Evolutionary conservation across 345 rosid species (phyloP).

Genomic region (Isatis tinctoria): DNA sequence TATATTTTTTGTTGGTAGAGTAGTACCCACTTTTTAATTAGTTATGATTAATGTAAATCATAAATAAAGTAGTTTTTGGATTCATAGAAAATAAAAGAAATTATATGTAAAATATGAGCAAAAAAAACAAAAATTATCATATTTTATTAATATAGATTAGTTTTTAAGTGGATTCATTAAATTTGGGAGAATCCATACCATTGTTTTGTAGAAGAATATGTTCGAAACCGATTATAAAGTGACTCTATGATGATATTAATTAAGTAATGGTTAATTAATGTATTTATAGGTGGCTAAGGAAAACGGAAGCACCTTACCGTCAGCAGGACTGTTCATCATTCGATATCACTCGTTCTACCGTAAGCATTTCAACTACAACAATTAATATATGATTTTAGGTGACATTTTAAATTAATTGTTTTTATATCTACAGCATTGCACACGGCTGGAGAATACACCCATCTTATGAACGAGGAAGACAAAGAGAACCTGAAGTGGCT

Average conservation of each 20-base stretch:
- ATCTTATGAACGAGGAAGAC: conserved; percentile 55
- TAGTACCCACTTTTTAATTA: not conserved
- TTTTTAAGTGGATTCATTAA: too few relatives aligned
- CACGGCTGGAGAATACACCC: conserved; percentile 45
- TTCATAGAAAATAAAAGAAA: too few relatives aligned
- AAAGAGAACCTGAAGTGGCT: conserved; percentile 55
- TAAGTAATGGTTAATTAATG: not conserved
- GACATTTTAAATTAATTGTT: not conserved
- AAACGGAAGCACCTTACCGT: conserved; percentile 55
- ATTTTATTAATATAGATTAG: too few relatives aligned
- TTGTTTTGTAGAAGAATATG: not conserved
- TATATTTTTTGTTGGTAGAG: not conserved
- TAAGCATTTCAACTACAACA: conserved; percentile 10
- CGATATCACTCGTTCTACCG: conserved; percentile 65
- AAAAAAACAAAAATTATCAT: too few relatives aligned
- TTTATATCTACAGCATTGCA: conserved; percentile 46
- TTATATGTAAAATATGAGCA: too few relatives aligned
- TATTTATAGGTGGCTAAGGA: conserved; percentile 42
- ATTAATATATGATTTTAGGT: not conserved
- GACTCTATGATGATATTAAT: too few relatives aligned
- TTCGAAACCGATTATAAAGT: too few relatives aligned
- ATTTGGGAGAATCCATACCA: too few relatives aligned
- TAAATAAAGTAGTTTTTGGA: too few relatives aligned
- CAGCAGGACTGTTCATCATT: conserved; percentile 51
- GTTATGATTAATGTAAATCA: not conserved